Conservation (phyloP, 1,284 basidiomycete genomes). For the Irpex lacteus region DNA sequence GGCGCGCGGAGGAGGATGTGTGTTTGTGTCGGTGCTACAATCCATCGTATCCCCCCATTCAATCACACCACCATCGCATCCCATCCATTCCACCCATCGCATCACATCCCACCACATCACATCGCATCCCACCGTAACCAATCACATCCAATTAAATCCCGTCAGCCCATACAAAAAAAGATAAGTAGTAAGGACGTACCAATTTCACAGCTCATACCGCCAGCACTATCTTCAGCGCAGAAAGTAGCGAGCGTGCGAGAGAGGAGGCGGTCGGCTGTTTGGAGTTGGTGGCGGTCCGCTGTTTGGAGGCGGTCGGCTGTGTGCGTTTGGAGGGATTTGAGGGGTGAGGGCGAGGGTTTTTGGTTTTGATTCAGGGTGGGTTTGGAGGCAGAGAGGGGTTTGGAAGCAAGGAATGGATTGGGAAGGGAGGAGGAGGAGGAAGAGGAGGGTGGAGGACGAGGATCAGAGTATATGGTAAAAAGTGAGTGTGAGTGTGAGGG, state of each 20-base stretch:
- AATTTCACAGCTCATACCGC: constrained; percentile 61
- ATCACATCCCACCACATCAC: no score
- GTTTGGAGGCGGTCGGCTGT: constrained; percentile 45
- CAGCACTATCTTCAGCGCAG: constrained; percentile 51
- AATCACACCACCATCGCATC: no score
- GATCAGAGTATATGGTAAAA: not conserved
- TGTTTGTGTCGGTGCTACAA: constrained; percentile 62
- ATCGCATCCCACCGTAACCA: no score
- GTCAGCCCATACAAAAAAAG: no score
- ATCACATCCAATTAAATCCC: not conserved
- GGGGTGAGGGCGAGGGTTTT: no score
- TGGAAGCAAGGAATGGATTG: no score
- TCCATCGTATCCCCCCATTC: not conserved
- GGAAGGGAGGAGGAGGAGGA: no score
- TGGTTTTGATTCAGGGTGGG: no score
- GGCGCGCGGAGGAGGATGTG: constrained; percentile 72
- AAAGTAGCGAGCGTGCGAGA: constrained; percentile 58
- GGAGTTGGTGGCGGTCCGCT: constrained; percentile 57
- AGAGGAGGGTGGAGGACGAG: not conserved
- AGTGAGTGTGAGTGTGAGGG: not conserved
- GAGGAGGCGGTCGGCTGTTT: constrained; percentile 56
- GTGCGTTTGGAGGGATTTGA: constrained; percentile 14
- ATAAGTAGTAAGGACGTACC: no score
- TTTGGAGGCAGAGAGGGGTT: no score
- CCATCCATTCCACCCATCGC: not conserved